Conservation (phyloP, 805 yeast genomes). For the Metschnikowia cerradonensis region DNA sequence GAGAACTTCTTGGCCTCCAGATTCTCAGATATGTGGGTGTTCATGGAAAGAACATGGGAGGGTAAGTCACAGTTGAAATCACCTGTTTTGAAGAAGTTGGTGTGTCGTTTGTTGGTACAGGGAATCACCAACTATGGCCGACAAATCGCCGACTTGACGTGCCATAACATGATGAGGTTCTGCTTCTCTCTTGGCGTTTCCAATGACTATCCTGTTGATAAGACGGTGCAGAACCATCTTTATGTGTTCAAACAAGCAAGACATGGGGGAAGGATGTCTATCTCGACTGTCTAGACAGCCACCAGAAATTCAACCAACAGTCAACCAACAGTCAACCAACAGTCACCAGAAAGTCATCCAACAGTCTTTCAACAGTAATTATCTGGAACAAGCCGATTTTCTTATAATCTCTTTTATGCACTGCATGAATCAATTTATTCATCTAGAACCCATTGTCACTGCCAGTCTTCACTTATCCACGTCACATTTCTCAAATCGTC, state of each 20-base stretch:
- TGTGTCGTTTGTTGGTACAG: slow-evolving; percentile 28
- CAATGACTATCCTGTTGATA: slow-evolving; percentile 15
- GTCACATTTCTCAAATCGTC: no score
- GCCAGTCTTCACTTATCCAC: no score
- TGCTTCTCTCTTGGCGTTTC: slow-evolving; percentile 29
- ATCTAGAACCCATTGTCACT: no score
- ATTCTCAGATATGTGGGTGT: slow-evolving; percentile 46
- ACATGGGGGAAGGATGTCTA: background rate
- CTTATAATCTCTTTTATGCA: no score
- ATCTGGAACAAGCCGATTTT: no score
- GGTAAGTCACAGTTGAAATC: background rate
- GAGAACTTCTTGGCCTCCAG: slow-evolving; percentile 47
- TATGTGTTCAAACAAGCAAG: slow-evolving; percentile 23
- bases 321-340: no score
- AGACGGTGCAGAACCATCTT: slow-evolving; percentile 25
- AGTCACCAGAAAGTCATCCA: no score
- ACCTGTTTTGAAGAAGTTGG: slow-evolving; percentile 7
- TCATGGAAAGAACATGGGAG: slow-evolving; percentile 8
- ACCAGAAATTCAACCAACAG: no score
- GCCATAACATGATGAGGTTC: slow-evolving; percentile 32
- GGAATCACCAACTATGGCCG: slow-evolving; percentile 40
- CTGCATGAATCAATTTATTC: no score
- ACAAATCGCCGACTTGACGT: slow-evolving; percentile 36
- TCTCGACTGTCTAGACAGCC: no score
- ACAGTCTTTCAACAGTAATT: no score